Evolutionary conservation across 495 filamentous ascomycete species (phyloP).

Genomic region (Peziza echinospora): DNA sequence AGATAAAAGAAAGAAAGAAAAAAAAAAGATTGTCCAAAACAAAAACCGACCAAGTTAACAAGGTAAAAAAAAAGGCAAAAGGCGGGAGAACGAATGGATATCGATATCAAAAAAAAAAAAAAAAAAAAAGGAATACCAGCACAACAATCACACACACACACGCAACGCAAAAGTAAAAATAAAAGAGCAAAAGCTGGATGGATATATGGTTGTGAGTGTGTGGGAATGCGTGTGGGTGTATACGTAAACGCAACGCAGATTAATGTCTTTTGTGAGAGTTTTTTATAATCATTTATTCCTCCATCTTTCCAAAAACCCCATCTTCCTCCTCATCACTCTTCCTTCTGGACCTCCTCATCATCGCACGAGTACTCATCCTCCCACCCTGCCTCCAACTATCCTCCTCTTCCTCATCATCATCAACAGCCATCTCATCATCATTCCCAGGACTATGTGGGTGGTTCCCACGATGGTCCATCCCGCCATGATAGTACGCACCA

Average conservation of each 20-base stretch:
- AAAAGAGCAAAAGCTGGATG: not conserved
- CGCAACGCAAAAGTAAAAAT: not conserved
- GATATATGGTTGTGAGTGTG: not conserved
- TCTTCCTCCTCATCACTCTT: conserved; percentile 74
- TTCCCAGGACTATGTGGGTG: conserved; percentile 23
- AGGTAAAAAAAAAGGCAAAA: not conserved
- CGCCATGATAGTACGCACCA: not conserved
- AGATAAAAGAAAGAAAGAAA: no score
- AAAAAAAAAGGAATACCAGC: not conserved
- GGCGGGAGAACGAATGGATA: not conserved
- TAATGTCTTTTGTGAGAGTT: not conserved
- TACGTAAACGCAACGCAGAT: not conserved
- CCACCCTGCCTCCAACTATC: conserved; percentile 11
- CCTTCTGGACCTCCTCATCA: conserved; percentile 29
- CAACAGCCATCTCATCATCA: conserved; percentile 30
- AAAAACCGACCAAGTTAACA: not conserved
- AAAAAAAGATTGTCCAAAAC: not conserved
- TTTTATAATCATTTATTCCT: conserved; percentile 41
- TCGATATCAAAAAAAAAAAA: not conserved
- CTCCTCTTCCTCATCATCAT: conserved; percentile 63
- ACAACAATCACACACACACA: not conserved
- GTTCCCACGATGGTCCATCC: conserved; percentile 19
- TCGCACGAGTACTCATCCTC: conserved; percentile 16
- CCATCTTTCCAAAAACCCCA: conserved; percentile 88
- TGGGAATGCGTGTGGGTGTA: not conserved